Evolutionary conservation across 2,329 filamentous ascomycete species (phyloP), one percentile per base, ranked within the genome.

Genomic region (Fonsecaea pedrosoi): DNA sequence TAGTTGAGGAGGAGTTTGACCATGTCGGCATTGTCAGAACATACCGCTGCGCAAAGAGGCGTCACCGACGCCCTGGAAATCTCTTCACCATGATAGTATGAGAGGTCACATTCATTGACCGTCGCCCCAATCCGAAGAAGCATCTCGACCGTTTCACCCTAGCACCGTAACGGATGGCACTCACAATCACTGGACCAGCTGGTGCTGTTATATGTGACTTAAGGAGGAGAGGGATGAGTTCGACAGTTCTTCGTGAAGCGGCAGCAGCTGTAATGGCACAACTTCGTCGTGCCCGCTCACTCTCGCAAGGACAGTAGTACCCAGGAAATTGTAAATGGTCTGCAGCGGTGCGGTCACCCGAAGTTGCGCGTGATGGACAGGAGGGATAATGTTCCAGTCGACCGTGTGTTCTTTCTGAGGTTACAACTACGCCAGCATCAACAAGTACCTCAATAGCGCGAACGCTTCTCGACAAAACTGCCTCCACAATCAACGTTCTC

Each of bases 1-100:
- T 62, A 45, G n/a, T 62, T 15, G 35, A 60, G 62, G 4, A 58
- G 62, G 15, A 59, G 62, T 25, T 48, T 7, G 25, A 48, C 53
- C 48, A 56, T 48, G 3, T 42, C 42, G 8, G 21, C 25, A 38
- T 62, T 38, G 4, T 40, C 38, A n/a, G 21, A 18, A 9, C 4
- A 30, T n/a, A 25, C 30, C 4, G 64, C 57, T 12, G 13, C 34
- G 62, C 9, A 50, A 13, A 59, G 30, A 9, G 56, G 40, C 6
- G 18, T n/a, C 21, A 1, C 21, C 21, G 21, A 21, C 1, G 1
- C 21, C 21, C 21, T 1, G 21, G 1, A 21, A 21, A 21, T 21
- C 21, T 1, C 21, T 21, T 1, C 21, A 21, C 1, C 21, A 21
- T 21, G 21, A 21, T 21, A 1, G 1, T 21, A 1, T 21, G 21